A percentile compares a stretch with the other conserved stretches of the same genome.
phyloP scores from a whole-genome alignment of 169 alveolate genomes.

The Plasmodium berghei region DNA sequence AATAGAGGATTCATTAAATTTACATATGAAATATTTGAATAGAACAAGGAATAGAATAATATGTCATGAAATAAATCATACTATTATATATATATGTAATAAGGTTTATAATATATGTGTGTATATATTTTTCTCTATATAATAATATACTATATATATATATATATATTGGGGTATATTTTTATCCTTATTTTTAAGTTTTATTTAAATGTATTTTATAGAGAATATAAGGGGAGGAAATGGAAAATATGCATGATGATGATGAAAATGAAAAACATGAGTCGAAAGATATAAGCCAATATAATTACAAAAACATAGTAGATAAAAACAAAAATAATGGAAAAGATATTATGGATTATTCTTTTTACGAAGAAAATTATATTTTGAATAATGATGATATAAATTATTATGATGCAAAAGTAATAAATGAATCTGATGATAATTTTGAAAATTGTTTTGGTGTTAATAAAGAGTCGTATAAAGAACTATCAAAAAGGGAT shows the following conservation, averaged over 20 bases:
- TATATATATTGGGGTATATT: background rate
- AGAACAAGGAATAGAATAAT: too few relatives aligned
- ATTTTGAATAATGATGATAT: conserved; percentile 21
- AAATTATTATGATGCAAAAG: conserved; percentile 48
- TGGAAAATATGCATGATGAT: conserved; percentile 51
- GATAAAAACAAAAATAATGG: conserved; percentile 16
- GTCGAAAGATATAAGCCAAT: conserved; percentile 19
- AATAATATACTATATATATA: background rate
- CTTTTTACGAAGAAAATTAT: background rate
- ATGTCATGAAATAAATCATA: too few relatives aligned
- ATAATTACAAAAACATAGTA: background rate
- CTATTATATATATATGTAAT: too few relatives aligned
- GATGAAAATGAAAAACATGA: conserved; percentile 31
- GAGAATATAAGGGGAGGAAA: background rate
- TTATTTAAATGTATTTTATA: conserved; percentile 1
- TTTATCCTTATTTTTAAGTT: conserved; percentile 7
- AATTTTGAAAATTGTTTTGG: conserved; percentile 7
- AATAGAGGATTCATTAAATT: too few relatives aligned
- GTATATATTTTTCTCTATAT: too few relatives aligned
- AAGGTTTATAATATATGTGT: too few relatives aligned
- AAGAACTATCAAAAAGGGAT: conserved; percentile 12
- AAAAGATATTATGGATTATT: background rate
- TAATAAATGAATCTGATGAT: conserved; percentile 26
- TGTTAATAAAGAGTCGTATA: conserved; percentile 5
- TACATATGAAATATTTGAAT: too few relatives aligned